phyloP scores from a whole-genome alignment of 2,329 filamentous ascomycete species.

The Lizonia empirigonia region DNA sequence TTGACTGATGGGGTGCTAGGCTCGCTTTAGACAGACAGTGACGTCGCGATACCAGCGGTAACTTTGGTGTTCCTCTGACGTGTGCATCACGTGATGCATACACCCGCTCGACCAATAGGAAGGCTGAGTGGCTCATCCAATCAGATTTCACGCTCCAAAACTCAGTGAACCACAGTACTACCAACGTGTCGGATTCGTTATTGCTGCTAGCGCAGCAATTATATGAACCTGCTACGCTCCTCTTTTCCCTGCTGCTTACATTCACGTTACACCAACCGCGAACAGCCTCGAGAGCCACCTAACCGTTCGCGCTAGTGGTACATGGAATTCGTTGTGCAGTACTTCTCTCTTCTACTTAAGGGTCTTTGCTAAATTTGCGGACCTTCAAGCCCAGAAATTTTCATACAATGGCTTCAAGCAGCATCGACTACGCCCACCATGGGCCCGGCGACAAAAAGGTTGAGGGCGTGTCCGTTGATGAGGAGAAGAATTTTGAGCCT shows the following conservation, averaged over 20 bases:
- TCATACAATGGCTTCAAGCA: slow-evolving; percentile 43
- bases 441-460: slow-evolving; percentile 16
- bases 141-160: too few relatives aligned
- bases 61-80: too few relatives aligned
- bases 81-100: too few relatives aligned
- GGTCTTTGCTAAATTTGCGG: slow-evolving; percentile 31
- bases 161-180: too few relatives aligned
- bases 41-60: too few relatives aligned
- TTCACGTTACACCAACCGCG: slow-evolving; percentile 17
- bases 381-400: slow-evolving; percentile 2
- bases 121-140: too few relatives aligned
- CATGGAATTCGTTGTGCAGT: slow-evolving; percentile 43
- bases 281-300: slow-evolving; percentile 13
- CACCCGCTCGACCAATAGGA: too few relatives aligned
- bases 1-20: too few relatives aligned
- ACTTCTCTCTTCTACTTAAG: slow-evolving; percentile 46
- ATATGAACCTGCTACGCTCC: slow-evolving; percentile 32
- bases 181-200: too few relatives aligned
- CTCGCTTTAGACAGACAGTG: too few relatives aligned
- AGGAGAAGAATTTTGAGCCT: slow-evolving; percentile 36
- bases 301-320: slow-evolving; percentile 17
- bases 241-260: slow-evolving; percentile 13
- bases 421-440: slow-evolving; percentile 36
- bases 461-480: slow-evolving; percentile 21
- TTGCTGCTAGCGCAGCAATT: too few relatives aligned